Evolutionary conservation across 257 asterid genomes (phyloP).

Genomic region (Eucommia ulmoides): DNA sequence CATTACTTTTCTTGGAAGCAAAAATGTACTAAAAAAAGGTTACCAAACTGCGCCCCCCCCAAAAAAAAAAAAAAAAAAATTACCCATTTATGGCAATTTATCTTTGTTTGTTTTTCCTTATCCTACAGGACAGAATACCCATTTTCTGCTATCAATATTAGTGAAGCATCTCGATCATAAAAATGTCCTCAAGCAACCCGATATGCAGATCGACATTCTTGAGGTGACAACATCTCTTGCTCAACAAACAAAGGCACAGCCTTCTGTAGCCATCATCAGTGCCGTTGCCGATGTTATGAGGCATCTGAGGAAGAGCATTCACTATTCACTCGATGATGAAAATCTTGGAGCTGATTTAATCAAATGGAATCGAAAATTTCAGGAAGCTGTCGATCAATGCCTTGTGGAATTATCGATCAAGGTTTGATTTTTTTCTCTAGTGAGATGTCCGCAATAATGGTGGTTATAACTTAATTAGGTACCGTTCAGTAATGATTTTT

Average conservation of each 20-base stretch:
- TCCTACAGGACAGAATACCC: slow-evolving; percentile 70
- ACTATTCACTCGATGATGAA: slow-evolving; percentile 63
- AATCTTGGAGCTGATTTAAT: slow-evolving; percentile 58
- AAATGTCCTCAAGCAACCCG: slow-evolving; percentile 73
- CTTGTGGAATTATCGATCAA: slow-evolving; percentile 66
- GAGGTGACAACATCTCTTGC: slow-evolving; percentile 61
- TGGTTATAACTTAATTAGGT: too few species aligned
- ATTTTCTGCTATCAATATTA: slow-evolving; percentile 69
- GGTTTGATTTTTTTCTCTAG: slow-evolving; percentile 39
- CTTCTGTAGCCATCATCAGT: slow-evolving; percentile 72
- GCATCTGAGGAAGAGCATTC: slow-evolving; percentile 90
- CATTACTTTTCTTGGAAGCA: too few species aligned
- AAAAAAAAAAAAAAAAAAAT: too few species aligned
- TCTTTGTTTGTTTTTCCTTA: too few species aligned
- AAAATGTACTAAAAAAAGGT: too few species aligned
- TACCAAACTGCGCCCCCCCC: too few species aligned
- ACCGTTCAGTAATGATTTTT: too few species aligned
- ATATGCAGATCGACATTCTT: slow-evolving; percentile 84
- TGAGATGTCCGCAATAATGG: too few species aligned
- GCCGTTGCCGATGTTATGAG: slow-evolving; percentile 88
- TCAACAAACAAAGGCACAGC: slow-evolving; percentile 50
- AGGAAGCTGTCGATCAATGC: slow-evolving; percentile 74
- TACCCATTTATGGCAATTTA: too few species aligned
- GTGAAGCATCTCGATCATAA: slow-evolving; percentile 95
- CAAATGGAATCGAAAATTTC: slow-evolving; percentile 67